Evolutionary conservation across 2,329 filamentous ascomycete genomes (phyloP), one percentile per base, ranked within the genome.

Genomic region (Knoxdaviesia capensis): DNA sequence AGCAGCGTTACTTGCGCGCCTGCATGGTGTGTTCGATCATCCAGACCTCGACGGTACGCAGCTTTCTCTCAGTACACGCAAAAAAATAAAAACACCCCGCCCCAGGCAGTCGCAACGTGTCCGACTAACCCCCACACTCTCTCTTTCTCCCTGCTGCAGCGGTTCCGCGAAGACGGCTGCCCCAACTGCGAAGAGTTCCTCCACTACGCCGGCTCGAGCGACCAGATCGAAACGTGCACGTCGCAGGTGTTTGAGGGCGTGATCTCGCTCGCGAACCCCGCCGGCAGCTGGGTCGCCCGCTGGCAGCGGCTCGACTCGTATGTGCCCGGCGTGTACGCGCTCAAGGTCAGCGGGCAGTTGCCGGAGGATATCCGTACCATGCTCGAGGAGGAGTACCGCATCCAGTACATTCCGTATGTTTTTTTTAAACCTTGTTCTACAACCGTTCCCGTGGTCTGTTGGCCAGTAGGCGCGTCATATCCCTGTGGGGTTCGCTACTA

Each of bases 21-120:
- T 98, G 90, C 69, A 94, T 98, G 86, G 85, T 96, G 51, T 98
- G 90, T 74, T 88, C 85, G 43, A 81, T 96, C 56, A 84, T 96
- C 49, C 85, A 88, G 68, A 79, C 82, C 46, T 76, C 79, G 54
- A 69, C 69, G 50, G 81, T 86, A 65, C 51, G 71, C 57, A 9
- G 38, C 35, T 31, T 41, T 43, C 32, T 41, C 47, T 31, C 44
- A 44, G 20, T 20, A 20, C 20, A 20, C 20, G 3, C 20, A 20
- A 20, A 20, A 20, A 20, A 20, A 20, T 2, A 20, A 20, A 20
- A 20, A 20, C 20, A 2, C 40, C 43, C 32, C 46, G 9, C 39
- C 41, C 40, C 41, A 29, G 28, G 37, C 7, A 38, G 8, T 7
- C 40, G 31, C 32, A 35, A 30, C 34, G 11, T 30, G 7, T 30